Conservation (phyloP, 2,329 filamentous ascomycete species). For the Rhynchosporium graminicola region DNA sequence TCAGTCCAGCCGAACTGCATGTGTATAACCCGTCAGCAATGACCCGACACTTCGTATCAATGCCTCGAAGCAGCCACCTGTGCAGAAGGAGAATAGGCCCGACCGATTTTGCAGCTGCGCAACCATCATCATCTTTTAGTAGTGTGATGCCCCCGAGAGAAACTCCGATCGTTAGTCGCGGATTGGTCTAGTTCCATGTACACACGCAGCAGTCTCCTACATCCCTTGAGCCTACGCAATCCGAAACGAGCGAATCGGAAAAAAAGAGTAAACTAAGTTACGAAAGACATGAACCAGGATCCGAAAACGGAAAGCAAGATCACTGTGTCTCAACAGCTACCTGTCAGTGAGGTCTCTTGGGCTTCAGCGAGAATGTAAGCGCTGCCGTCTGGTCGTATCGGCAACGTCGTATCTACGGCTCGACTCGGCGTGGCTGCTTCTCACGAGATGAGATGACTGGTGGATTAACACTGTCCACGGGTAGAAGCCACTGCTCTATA, state of each 20-base stretch:
- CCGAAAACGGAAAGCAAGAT: constrained; percentile 8
- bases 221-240: not conserved
- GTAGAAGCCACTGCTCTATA: not conserved
- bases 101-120: constrained; percentile 1
- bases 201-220: constrained; percentile 6
- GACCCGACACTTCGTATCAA: constrained; percentile 1
- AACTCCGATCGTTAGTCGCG: constrained; percentile 1
- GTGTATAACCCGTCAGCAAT: not conserved
- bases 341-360: not conserved
- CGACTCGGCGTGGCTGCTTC: not conserved
- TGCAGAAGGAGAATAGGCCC: constrained; percentile 6
- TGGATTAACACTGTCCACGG: not conserved
- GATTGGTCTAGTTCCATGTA: constrained; percentile 10
- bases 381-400: not conserved
- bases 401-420: constrained; percentile 3
- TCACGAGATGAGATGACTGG: constrained; percentile 3
- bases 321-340: constrained; percentile 2
- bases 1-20: constrained; percentile 4
- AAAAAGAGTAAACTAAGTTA: not conserved
- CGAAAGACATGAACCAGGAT: constrained; percentile 1
- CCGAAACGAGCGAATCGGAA: not conserved
- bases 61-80: not conserved
- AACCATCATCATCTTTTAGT: not conserved
- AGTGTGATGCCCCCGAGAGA: constrained; percentile 3
- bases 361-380: not conserved